These are phyloP conservation scores for Hippophae rhamnoides DNA, from an alignment of 306 rosid species.

Conservation along the genomic window DNA sequence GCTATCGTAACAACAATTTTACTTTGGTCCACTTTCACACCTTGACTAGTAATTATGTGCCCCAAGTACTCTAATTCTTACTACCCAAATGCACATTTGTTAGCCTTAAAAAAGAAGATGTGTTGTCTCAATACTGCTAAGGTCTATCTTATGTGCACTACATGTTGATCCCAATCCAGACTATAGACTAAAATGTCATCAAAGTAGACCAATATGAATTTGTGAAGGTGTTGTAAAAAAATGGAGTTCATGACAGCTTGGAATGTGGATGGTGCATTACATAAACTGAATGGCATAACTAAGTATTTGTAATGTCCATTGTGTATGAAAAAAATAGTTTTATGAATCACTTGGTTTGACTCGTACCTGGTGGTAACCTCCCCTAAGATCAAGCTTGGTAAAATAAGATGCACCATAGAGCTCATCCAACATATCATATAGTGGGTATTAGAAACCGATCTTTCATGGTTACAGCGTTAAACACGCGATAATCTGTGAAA, in stretches of 20 bases:
- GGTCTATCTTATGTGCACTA: background rate
- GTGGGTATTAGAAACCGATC: too few relatives aligned
- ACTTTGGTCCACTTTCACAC: too few relatives aligned
- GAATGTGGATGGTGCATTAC: constrained; percentile 1
- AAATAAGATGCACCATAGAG: constrained; percentile 1
- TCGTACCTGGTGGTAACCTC: constrained; percentile 1
- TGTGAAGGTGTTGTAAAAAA: background rate
- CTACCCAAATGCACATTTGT: too few relatives aligned
- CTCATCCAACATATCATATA: too few relatives aligned
- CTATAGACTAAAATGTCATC: constrained; percentile 7
- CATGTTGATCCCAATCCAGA: background rate
- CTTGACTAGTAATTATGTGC: too few relatives aligned
- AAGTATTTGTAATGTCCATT: constrained; percentile 5
- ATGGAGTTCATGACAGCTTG: background rate
- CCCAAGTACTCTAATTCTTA: too few relatives aligned
- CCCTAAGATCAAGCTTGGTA: background rate
- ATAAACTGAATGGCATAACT: background rate
- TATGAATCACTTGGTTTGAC: background rate
- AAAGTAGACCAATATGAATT: background rate
- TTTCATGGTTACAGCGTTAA: background rate
- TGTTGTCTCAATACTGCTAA: background rate
- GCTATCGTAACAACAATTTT: too few relatives aligned
- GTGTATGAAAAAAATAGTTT: background rate
- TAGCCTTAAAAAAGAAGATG: too few relatives aligned
- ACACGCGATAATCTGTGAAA: background rate